phyloP scores from a whole-genome alignment of 106 monocot genomes.

The Narthecium ossifragum region DNA sequence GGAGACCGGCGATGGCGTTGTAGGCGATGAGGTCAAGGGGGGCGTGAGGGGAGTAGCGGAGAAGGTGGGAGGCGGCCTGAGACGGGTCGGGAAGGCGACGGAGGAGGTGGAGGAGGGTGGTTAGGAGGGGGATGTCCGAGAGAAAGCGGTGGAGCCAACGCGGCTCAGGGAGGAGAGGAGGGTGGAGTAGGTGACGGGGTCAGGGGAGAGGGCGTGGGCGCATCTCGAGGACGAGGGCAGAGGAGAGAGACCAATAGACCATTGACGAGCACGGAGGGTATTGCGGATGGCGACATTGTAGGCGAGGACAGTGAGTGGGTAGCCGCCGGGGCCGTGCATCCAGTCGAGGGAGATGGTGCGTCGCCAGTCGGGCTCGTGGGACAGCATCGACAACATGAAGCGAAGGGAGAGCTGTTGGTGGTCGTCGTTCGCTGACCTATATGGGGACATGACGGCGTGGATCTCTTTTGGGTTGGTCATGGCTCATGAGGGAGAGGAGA shows the following conservation, averaged over 20 bases:
- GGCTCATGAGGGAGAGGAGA: slow-evolving; percentile 41
- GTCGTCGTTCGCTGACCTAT: slow-evolving; percentile 3
- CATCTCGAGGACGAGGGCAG: slow-evolving; percentile 74
- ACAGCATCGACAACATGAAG: slow-evolving; percentile 79
- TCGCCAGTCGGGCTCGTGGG: slow-evolving; percentile 49
- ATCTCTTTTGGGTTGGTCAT: slow-evolving; percentile 46
- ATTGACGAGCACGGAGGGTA: slow-evolving; percentile 47
- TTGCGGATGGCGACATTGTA: slow-evolving; percentile 89
- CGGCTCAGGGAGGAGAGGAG: slow-evolving; percentile 66
- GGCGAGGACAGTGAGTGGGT: slow-evolving; percentile 45
- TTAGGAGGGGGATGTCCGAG: slow-evolving; percentile 63
- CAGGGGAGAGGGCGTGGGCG: slow-evolving; percentile 43
- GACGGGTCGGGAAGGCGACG: slow-evolving; percentile 55
- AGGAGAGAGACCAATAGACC: slow-evolving; percentile 58
- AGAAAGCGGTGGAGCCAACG: slow-evolving; percentile 41
- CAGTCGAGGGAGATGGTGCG: slow-evolving; percentile 95
- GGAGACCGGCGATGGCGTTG: slow-evolving; percentile 55
- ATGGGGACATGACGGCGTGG: slow-evolving; percentile 66
- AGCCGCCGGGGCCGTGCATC: slow-evolving; percentile 57
- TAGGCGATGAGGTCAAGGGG: slow-evolving; percentile 67
- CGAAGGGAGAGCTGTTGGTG: slow-evolving; percentile 49
- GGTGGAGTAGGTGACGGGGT: slow-evolving; percentile 80
- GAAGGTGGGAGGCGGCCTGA: slow-evolving; percentile 70
- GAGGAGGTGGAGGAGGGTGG: slow-evolving; percentile 68
- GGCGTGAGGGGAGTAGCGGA: slow-evolving; percentile 20